A percentile compares a stretch with the other conserved stretches of the same genome.
phyloP scores from a whole-genome alignment of 192 early-diverging fungal species.

The Funneliformis geosporum region DNA sequence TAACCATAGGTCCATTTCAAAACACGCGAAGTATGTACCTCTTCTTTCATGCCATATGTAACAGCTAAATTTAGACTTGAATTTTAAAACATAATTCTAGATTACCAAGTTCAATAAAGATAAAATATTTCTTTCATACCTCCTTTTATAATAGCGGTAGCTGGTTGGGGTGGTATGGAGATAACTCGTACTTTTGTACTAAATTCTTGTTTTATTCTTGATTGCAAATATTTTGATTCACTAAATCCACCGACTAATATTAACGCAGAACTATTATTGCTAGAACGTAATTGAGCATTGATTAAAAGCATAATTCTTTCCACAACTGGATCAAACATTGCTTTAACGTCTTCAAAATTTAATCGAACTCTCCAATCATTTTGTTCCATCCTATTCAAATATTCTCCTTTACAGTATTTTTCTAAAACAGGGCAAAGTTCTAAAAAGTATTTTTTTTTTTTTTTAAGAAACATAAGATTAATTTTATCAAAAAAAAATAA shows the following conservation, averaged over 20 bases:
- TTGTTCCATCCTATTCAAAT: neutral
- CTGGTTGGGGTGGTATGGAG: slow-evolving; percentile 52
- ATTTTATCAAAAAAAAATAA: neutral
- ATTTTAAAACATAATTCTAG: neutral
- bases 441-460: neutral
- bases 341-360: neutral
- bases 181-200: slow-evolving; percentile 45
- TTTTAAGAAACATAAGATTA: neutral
- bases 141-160: slow-evolving; percentile 54
- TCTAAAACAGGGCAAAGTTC: neutral
- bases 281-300: slow-evolving; percentile 49
- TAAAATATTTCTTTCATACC: neutral
- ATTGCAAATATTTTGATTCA: slow-evolving; percentile 55
- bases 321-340: slow-evolving; percentile 55
- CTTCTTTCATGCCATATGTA: slow-evolving; percentile 41
- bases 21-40: neutral
- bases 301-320: slow-evolving; percentile 52
- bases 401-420: slow-evolving; percentile 3
- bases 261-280: slow-evolving; percentile 44
- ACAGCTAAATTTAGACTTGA: slow-evolving; percentile 30
- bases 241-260: slow-evolving; percentile 61
- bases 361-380: neutral
- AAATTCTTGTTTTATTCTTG: slow-evolving; percentile 55
- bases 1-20: neutral
- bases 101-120: neutral